A percentile compares a stretch with the other conserved stretches of the same genome.
Conservation (phyloP, 768 basidiomycete species). For the Tylopilus subfusipes region DNA sequence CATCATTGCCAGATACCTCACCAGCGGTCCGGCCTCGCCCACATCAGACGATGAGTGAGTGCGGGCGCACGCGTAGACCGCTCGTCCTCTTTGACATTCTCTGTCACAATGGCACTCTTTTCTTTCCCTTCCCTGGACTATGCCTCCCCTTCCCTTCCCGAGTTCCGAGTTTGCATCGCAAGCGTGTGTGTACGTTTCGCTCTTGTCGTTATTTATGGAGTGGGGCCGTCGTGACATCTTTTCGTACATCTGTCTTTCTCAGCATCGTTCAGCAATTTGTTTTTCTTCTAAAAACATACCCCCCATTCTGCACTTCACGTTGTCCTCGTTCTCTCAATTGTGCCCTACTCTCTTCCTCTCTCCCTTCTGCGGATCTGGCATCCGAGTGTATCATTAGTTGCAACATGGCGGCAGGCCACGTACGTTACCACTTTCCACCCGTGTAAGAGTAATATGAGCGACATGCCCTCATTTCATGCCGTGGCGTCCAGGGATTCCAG, state of each 20-base stretch:
- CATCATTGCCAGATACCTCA: conserved; percentile 35
- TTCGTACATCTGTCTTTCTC: conserved; percentile 5
- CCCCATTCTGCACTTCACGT: conserved; percentile 9
- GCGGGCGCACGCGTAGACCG: background rate
- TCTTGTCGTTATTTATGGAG: conserved; percentile 19
- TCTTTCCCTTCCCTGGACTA: conserved; percentile 1
- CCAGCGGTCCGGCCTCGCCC: conserved; percentile 27
- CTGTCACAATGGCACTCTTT: conserved; percentile 6
- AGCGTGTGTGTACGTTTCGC: conserved; percentile 3
- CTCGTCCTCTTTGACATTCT: background rate
- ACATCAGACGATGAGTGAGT: conserved; percentile 31
- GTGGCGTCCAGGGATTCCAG: background rate
- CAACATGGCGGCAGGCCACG: conserved; percentile 10
- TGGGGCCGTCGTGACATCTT: conserved; percentile 2
- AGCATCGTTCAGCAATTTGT: conserved; percentile 13
- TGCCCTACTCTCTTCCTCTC: background rate
- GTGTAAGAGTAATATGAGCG: background rate
- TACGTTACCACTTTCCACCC: background rate
- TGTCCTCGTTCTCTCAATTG: background rate
- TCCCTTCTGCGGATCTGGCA: conserved; percentile 18
- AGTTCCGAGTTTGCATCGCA: background rate
- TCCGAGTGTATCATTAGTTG: conserved; percentile 22
- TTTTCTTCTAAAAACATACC: conserved; percentile 14
- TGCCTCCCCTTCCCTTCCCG: background rate
- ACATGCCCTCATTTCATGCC: background rate